phyloP scores from a whole-genome alignment of 345 rosid genomes.

The Syzygium oleosum region DNA sequence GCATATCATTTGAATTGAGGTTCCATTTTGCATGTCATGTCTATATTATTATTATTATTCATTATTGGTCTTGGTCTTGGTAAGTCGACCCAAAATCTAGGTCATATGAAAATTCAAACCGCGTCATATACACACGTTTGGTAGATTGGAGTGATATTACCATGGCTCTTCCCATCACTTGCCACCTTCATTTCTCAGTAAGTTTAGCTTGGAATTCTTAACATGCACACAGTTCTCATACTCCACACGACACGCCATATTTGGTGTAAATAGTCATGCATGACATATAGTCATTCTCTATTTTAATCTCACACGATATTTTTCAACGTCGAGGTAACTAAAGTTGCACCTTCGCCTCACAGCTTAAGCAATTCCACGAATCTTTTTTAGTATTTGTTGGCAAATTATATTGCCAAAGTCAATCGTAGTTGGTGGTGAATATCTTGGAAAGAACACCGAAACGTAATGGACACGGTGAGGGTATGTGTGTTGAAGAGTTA shows the following conservation, averaged over 20 bases:
- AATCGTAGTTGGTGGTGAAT: background rate
- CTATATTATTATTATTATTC: background rate
- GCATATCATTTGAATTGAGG: background rate
- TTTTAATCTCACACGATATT: background rate
- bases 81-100: background rate
- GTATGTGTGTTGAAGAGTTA: background rate
- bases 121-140: background rate
- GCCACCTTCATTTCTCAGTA: background rate
- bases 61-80: background rate
- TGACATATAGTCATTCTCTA: background rate
- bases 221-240: background rate
- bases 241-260: background rate
- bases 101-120: background rate
- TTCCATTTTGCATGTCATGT: background rate
- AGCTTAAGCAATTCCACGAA: background rate
- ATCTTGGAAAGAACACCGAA: background rate
- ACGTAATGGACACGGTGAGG: background rate
- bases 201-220: background rate
- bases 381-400: background rate
- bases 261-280: background rate
- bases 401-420: background rate
- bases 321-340: background rate
- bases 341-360: background rate
- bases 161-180: background rate
- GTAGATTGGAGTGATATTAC: background rate